These are phyloP conservation scores for Plenodomus biglobosus DNA, from an alignment of 2,329 filamentous ascomycete species.

Conservation along the genomic window DNA sequence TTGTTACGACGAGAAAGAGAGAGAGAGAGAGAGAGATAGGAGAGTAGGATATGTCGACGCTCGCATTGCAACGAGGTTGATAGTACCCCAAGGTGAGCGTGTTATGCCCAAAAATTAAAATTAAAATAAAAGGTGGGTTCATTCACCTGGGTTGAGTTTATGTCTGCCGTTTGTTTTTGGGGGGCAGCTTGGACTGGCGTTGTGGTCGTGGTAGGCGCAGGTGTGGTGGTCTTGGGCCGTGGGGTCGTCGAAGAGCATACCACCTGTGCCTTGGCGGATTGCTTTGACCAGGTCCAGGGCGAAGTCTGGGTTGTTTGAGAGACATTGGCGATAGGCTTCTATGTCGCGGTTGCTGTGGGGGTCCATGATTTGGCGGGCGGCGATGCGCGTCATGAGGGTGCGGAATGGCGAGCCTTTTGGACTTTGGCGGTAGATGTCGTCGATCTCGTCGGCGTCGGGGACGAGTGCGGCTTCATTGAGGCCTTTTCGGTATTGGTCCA, in stretches of 20 bases:
- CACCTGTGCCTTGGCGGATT: slow-evolving; percentile 53
- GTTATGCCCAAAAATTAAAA: too few species aligned
- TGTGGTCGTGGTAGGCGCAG: slow-evolving; percentile 56
- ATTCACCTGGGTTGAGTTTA: slow-evolving; percentile 44
- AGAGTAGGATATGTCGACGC: too few species aligned
- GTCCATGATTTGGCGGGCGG: slow-evolving; percentile 61
- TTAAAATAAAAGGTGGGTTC: slow-evolving; percentile 18
- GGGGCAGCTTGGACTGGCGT: slow-evolving; percentile 46
- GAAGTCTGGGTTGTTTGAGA: slow-evolving; percentile 54
- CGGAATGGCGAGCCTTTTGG: slow-evolving; percentile 52
- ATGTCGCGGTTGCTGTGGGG: slow-evolving; percentile 54
- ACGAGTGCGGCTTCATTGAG: slow-evolving; percentile 54
- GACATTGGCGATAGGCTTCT: slow-evolving; percentile 53
- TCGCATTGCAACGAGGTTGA: not conserved
- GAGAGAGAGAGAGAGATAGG: slow-evolving; percentile 6
- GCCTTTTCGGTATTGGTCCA: slow-evolving; percentile 57
- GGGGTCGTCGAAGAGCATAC: slow-evolving; percentile 56
- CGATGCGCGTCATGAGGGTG: slow-evolving; percentile 55
- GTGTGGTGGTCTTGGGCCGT: slow-evolving; percentile 48
- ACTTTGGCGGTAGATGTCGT: slow-evolving; percentile 55
- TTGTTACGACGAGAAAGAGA: slow-evolving; percentile 14
- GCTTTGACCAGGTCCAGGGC: slow-evolving; percentile 57
- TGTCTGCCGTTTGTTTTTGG: slow-evolving; percentile 33
- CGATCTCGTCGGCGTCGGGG: slow-evolving; percentile 57
- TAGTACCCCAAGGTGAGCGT: too few species aligned